Evolutionary conservation across 2,329 filamentous ascomycete genomes (phyloP), one percentile per base, ranked within the genome.

Genomic region (Huntiella savannae): DNA sequence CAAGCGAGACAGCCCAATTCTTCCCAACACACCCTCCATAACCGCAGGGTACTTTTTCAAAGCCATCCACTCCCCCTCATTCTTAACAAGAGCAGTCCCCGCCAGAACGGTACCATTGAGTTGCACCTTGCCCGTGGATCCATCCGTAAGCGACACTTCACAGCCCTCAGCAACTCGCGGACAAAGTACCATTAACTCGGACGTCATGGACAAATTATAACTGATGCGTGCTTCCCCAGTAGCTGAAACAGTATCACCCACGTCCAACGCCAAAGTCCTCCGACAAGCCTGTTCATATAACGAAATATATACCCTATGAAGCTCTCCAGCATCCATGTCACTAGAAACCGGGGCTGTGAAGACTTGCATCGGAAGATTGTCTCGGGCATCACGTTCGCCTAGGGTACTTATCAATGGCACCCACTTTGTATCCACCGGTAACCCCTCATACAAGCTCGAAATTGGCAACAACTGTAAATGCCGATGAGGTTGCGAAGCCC

Each of bases 401-500:
- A 71, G 52, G 11, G 49, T 51, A 33, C 70, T 64, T 0, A 64
- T 67, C 12, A 78, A 57, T 2, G 75, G 59, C 7, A 53, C 52
- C 75, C 75, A 79, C 1, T 51, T 46, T 1, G 52, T 43, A 0
- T 57, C 58, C 4, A 33, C 17, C 5, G 45, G 33, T 4, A 76
- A 53, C 0, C 72, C 74, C 10, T 68, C 66, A 33, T 62, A 65
- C 77, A 84, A 83, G 13, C 66, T 61, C 5, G 70, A 66, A 0
- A 82, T 66, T 0, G 78, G 77, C 3, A 85, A 59, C n/a, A 84
- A 67, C 58, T 85, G 80, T 19, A 85, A 59, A 54, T 85, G 80
- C 3, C 80, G 61, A 55, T 84, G 80, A 10, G 79, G 71, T 57
- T 85, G 79, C 52, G 75, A 80, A 1, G 79, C 78, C 2, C 79